Evolutionary conservation across 345 rosid species (phyloP).

Genomic region (Physaria fendleri): DNA sequence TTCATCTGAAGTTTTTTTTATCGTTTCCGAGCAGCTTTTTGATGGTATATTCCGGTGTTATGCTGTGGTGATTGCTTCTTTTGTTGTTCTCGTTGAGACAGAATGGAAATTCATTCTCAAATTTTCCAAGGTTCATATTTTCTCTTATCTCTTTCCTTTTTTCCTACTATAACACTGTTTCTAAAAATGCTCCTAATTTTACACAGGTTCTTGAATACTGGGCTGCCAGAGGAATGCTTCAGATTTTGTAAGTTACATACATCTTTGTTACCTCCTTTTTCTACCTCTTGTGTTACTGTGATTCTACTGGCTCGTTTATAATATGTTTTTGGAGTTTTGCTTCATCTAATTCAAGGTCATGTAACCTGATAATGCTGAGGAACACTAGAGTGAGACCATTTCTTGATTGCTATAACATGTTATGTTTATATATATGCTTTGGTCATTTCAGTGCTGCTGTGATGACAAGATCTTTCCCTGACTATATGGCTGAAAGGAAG

Average conservation of each 20-base stretch:
- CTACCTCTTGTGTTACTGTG: neutral
- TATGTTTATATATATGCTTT: neutral
- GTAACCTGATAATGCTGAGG: neutral
- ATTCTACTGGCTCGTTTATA: neutral
- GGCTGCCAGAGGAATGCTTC: conserved; percentile 98
- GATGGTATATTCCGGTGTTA: conserved; percentile 93
- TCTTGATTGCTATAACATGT: neutral
- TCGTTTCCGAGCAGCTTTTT: conserved; percentile 43
- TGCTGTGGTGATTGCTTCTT: conserved; percentile 60
- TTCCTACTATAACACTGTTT: neutral
- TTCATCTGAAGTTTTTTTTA: conserved; percentile 7
- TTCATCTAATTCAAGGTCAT: neutral
- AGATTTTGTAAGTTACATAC: conserved; percentile 77
- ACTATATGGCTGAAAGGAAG: conserved; percentile 38
- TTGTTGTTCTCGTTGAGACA: conserved; percentile 78
- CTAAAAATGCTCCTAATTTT: neutral
- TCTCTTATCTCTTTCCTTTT: neutral
- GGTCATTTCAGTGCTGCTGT: conserved; percentile 73
- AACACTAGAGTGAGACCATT: neutral
- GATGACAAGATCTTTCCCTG: conserved; percentile 94
- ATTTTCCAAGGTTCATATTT: conserved; percentile 54
- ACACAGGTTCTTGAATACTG: conserved; percentile 82
- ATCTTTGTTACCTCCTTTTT: neutral
- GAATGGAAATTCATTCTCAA: conserved; percentile 75
- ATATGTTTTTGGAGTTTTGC: neutral